Evolutionary conservation across 169 alveolate species (phyloP), one percentile per base, ranked within the genome.

Genomic region (Eimeria tenella): DNA sequence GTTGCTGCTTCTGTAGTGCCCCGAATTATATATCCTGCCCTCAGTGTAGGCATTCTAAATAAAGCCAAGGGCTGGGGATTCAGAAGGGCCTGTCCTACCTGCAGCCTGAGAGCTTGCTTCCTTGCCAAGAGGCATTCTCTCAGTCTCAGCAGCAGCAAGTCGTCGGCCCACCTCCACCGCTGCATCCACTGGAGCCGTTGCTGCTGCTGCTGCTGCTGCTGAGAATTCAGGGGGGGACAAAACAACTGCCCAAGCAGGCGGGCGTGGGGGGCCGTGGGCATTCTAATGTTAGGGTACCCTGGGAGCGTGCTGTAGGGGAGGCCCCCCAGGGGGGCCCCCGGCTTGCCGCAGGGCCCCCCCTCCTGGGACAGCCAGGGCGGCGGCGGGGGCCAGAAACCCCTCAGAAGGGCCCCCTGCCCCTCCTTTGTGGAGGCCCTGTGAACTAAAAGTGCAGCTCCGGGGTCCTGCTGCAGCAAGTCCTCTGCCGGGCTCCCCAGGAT

Each of bases 121-220:
- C 84, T 74, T 4, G 84, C 84, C n/a, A 56, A 49, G 17, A 74
- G 25, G 62, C 60, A 50, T 50, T 74, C 84, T 56, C 52, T 31
- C 21, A 74, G 84, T 23, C 84, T 52, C 84, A 74, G 84, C 84
- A 74, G 84, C 84, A 74, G 84, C 84, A 74, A 74, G 52, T 74
- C 84, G 60, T 74, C 84, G 7, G 84, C 84, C 84, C 84, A 74
- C 84, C 42, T 60, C 84, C 84, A 74, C 25, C 84, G 84, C 60
- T 74, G 58, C 62, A 74, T 5, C 84, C 84, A 74, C 84, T 42
- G 84, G 31, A 74, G 62, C 60, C 84, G 84, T 60, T 74, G 84
- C 84, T 31, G 84, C 60, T 74, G 84, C 84, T 74, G 84, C 84
- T 74, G 84, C 84, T 10, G 84, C 31, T 74, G 84, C 25, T 42